Evolutionary conservation across 768 basidiomycete genomes (phyloP), one percentile per base, ranked within the genome.

Genomic region (Termitomyces titanicus): DNA sequence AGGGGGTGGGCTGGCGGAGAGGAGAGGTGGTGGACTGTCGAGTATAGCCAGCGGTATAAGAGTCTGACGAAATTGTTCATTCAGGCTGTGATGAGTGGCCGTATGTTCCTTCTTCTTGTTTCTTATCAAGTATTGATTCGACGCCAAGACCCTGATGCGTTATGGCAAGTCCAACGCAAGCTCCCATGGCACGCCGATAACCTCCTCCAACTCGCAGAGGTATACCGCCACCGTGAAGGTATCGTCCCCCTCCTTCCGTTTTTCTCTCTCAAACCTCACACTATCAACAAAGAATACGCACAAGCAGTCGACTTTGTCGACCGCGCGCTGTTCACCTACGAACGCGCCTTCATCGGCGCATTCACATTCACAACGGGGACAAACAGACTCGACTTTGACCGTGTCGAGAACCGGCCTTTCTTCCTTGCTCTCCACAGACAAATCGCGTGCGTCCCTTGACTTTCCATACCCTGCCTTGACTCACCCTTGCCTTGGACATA

Each of bases 111-210:
- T 54, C n/a, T 31, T 35, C 15, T 29, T 22, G 18, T 48, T 38
- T 10, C 6, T 42, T 33, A 42, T n/a, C 9, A 9, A 25, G 5
- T 15, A 18, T 18, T 13, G 5, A 12, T 17, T 20, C 25, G 40
- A 0, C 18, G 15, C 3, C 5, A 47, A 92, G 91, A 93, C 64
- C 91, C 90, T 1, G 83, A 91, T 55, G 82, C 83, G 3, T 80
- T 99, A 43, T 88, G 84, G 70, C 80, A 83, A 18, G 75, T 98
- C 8, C 64, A 96, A n/a, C 78, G 83, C 24, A 81, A 80, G 38
- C 79, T 88, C 52, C 93, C 92, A 0, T 98, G 93, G 84, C 97
- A 98, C 62, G 90, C 86, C 1, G 96, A 98, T 68, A 95, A 95
- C 0, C 75, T 96, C 1, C 77, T 96, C 2, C 92, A 95, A 63